phyloP scores from a whole-genome alignment of 441 rosid genomes.

The Erodium chrysanthum region DNA sequence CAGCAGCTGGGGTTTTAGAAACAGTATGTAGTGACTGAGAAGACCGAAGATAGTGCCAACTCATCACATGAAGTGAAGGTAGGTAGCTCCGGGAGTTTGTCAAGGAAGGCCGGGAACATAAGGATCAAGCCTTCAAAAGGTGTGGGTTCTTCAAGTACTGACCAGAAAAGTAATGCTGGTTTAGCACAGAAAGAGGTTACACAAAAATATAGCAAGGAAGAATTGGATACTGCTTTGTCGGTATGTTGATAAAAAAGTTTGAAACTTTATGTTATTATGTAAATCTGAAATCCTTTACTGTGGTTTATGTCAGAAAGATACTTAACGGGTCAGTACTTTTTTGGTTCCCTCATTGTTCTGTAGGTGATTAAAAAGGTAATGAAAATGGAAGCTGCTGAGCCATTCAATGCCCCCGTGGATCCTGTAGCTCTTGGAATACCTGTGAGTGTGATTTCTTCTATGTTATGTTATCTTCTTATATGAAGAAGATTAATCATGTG shows the following conservation, averaged over 20 bases:
- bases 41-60: conserved; percentile 46
- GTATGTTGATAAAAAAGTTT: conserved; percentile 30
- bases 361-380: conserved; percentile 83
- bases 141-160: conserved; percentile 32
- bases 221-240: conserved; percentile 54
- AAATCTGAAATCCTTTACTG: background rate
- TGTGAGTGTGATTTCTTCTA: conserved; percentile 38
- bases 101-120: conserved; percentile 67
- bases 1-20: conserved; percentile 41
- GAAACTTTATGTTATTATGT: conserved; percentile 1
- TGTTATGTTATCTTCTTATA: background rate
- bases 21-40: conserved; percentile 34
- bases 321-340: conserved; percentile 1
- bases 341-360: background rate
- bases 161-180: conserved; percentile 24
- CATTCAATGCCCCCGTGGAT: conserved; percentile 80
- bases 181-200: conserved; percentile 27
- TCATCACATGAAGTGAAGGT: conserved; percentile 41
- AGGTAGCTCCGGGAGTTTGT: conserved; percentile 32
- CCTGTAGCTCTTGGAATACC: conserved; percentile 97
- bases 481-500: background rate
- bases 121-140: conserved; percentile 58
- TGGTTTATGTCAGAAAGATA: conserved; percentile 8
- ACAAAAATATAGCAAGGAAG: conserved; percentile 45
- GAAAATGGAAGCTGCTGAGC: conserved; percentile 99